phyloP scores from a whole-genome alignment of 2,329 filamentous ascomycete genomes.

The Diaporthe vexans region DNA sequence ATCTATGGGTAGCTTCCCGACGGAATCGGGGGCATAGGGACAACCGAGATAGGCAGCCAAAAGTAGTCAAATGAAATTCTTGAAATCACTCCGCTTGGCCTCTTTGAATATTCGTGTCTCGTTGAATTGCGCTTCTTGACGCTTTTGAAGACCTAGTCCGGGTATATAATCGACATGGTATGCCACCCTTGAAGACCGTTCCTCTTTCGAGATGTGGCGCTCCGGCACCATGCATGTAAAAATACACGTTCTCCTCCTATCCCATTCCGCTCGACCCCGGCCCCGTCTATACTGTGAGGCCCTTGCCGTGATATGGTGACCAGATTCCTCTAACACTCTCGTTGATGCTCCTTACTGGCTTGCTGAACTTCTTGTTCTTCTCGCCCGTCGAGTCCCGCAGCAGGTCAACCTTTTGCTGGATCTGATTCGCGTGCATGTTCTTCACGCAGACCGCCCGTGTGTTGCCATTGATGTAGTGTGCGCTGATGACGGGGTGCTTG shows the following conservation, averaged over 20 bases:
- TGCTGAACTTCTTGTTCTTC: conserved; percentile 75
- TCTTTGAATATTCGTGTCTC: background rate
- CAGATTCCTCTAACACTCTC: conserved; percentile 78
- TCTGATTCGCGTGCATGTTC: conserved; percentile 85
- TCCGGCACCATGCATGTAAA: conserved; percentile 1
- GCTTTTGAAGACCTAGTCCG: conserved; percentile 21
- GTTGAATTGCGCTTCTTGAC: background rate
- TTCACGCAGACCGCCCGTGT: conserved; percentile 89
- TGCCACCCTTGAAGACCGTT: background rate
- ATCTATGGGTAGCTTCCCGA: background rate
- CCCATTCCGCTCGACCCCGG: background rate
- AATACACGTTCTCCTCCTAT: background rate
- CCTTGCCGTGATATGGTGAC: conserved; percentile 77
- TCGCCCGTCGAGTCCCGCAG: conserved; percentile 82
- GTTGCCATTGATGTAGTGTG: conserved; percentile 92
- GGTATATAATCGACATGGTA: conserved; percentile 29
- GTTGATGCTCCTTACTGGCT: conserved; percentile 75
- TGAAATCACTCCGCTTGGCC: conserved; percentile 3
- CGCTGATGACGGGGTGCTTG: conserved; percentile 89
- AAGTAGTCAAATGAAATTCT: conserved; percentile 22
- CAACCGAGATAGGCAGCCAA: conserved; percentile 24
- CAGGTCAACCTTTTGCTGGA: conserved; percentile 83
- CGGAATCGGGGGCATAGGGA: background rate
- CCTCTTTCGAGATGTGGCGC: background rate
- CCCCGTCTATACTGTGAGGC: conserved; percentile 62